Evolutionary conservation across 441 rosid species (phyloP).

Genomic region (Arabidopsis hybrid): DNA sequence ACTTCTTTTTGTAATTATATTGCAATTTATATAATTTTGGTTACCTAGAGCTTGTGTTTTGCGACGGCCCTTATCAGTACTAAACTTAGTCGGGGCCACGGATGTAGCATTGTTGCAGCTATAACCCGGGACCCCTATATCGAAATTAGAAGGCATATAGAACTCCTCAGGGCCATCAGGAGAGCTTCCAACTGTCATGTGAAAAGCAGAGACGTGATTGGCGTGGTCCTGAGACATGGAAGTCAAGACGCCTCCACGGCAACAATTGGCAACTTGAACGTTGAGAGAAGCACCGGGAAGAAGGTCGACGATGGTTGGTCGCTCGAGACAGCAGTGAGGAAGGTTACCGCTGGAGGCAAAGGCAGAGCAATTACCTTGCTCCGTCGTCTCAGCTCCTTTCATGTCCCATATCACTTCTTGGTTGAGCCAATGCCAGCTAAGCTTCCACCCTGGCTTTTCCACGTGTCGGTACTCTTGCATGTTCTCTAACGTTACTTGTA

Average conservation of each 20-base stretch:
- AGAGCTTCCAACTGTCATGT: slow-evolving; percentile 37
- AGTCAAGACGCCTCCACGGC: slow-evolving; percentile 75
- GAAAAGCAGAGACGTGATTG: slow-evolving; percentile 48
- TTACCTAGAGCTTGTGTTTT: slow-evolving; percentile 84
- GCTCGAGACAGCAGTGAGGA: slow-evolving; percentile 76
- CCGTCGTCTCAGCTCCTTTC: slow-evolving; percentile 82
- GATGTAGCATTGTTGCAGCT: slow-evolving; percentile 54
- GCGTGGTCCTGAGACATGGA: slow-evolving; percentile 66
- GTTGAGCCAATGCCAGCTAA: slow-evolving; percentile 70
- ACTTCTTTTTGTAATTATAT: no score
- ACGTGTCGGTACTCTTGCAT: slow-evolving; percentile 75
- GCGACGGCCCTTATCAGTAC: slow-evolving; percentile 61
- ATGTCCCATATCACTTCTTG: slow-evolving; percentile 76
- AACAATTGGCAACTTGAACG: slow-evolving; percentile 64
- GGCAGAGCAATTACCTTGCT: slow-evolving; percentile 81
- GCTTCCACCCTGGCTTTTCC: slow-evolving; percentile 78
- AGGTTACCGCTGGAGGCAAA: slow-evolving; percentile 47
- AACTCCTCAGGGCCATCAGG: slow-evolving; percentile 34
- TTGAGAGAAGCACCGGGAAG: slow-evolving; percentile 69
- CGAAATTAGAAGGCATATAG: slow-evolving; percentile 62
- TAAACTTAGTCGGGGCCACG: slow-evolving; percentile 58
- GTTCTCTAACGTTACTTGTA: slow-evolving; percentile 62
- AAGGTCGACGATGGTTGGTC: slow-evolving; percentile 77
- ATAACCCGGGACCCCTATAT: slow-evolving; percentile 71
- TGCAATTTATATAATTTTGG: background rate